Conservation (phyloP, 176 grass and related monocot species). For the Tillandsia leiboldiana region DNA sequence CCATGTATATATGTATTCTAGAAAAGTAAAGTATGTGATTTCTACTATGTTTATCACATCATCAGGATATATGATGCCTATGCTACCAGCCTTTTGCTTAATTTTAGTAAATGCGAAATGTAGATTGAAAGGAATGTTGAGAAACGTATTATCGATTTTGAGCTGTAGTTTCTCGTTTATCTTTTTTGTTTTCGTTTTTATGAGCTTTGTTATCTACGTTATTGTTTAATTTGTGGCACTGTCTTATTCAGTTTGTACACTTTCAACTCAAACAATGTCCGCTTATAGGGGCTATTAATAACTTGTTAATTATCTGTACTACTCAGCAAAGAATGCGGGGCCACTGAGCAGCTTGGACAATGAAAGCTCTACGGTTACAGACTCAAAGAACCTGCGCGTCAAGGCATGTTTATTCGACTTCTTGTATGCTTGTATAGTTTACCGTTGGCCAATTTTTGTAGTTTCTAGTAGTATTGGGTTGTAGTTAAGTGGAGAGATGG, state of each 20-base stretch:
- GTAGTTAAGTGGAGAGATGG: too few species aligned
- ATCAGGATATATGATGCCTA: too few species aligned
- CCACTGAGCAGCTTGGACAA: constrained; percentile 35
- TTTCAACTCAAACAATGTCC: background rate
- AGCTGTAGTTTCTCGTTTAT: too few species aligned
- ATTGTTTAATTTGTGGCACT: constrained; percentile 1
- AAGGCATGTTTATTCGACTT: constrained; percentile 38
- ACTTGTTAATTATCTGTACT: constrained; percentile 2
- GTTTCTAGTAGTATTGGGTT: background rate
- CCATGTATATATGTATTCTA: too few species aligned
- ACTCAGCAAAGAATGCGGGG: constrained; percentile 50
- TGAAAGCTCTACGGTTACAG: constrained; percentile 28
- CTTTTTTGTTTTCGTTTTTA: too few species aligned
- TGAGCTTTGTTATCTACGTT: background rate
- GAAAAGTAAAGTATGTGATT: too few species aligned
- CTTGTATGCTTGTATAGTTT: background rate
- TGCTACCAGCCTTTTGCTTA: too few species aligned
- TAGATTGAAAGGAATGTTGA: too few species aligned
- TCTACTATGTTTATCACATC: too few species aligned
- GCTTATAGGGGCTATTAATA: constrained; percentile 11
- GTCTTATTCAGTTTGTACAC: background rate
- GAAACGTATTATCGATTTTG: too few species aligned
- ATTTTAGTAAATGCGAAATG: too few species aligned
- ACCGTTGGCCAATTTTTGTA: background rate
- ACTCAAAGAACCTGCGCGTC: constrained; percentile 66